Evolutionary conservation across 2,329 filamentous ascomycete species (phyloP).

Genomic region (Westerdykella aurantiaca): DNA sequence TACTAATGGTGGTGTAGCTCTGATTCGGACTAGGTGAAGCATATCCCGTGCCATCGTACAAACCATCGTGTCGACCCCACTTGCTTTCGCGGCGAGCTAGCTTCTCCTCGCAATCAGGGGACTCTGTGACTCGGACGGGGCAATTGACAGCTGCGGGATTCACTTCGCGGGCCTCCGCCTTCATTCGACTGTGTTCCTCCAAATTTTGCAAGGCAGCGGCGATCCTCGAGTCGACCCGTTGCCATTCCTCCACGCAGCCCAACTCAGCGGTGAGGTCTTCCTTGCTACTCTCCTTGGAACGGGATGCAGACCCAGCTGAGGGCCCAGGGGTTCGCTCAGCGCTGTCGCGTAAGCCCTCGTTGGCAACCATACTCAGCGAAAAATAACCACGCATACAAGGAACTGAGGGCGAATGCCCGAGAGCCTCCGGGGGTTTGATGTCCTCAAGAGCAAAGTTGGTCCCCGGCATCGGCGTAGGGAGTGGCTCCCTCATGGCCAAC

Average conservation of each 20-base stretch:
- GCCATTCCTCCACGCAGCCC: neutral
- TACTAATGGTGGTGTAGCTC: neutral
- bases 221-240: no score
- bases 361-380: neutral
- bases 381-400: neutral
- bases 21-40: neutral
- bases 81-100: slow-evolving; percentile 3
- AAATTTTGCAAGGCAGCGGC: neutral
- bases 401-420: slow-evolving; percentile 4
- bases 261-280: neutral
- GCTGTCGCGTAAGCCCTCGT: neutral
- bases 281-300: neutral
- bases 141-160: neutral
- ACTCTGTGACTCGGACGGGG: neutral
- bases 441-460: slow-evolving; percentile 18
- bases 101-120: neutral
- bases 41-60: slow-evolving; percentile 25
- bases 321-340: neutral
- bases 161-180: neutral
- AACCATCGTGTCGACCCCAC: slow-evolving; percentile 13
- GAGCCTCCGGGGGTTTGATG: slow-evolving; percentile 6
- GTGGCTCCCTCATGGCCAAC: neutral
- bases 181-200: neutral
- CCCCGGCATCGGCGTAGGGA: slow-evolving; percentile 21
- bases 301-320: no score